Evolutionary conservation across 78 protist species (phyloP).

Genomic region (Capsaspora owczarzaki): DNA sequence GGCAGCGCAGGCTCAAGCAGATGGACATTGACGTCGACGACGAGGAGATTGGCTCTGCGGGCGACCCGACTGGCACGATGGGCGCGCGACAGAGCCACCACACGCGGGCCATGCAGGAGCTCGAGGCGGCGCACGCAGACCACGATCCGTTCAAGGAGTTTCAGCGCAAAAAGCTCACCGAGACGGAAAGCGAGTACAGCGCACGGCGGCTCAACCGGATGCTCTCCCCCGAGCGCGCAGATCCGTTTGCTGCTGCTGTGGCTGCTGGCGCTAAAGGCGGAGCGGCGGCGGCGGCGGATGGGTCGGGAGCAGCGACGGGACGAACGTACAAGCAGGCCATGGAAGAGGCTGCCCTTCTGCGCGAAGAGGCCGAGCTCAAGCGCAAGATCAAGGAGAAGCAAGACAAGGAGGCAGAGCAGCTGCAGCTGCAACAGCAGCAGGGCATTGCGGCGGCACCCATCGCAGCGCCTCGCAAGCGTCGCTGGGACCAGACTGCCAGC

Average conservation of each 20-base stretch:
- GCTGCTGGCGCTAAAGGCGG: not conserved
- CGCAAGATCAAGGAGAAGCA: not conserved
- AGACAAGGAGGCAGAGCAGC: not conserved
- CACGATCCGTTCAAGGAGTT: too few species aligned
- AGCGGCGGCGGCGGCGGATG: not conserved
- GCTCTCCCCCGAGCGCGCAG: slow-evolving; percentile 55
- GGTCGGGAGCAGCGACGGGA: not conserved
- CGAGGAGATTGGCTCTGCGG: too few species aligned
- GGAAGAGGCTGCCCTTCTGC: not conserved
- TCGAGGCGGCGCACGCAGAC: too few species aligned
- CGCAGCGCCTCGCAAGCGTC: not conserved
- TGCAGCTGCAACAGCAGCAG: not conserved
- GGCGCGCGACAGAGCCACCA: too few species aligned
- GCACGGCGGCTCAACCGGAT: slow-evolving; percentile 37
- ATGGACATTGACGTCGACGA: too few species aligned
- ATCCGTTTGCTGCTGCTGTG: slow-evolving; percentile 42
- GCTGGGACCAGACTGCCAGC: not conserved
- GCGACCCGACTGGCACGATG: too few species aligned
- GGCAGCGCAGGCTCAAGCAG: too few species aligned
- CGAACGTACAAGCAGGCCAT: slow-evolving; percentile 21
- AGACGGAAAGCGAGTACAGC: slow-evolving; percentile 46
- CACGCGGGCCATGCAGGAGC: too few species aligned
- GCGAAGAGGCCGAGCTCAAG: not conserved
- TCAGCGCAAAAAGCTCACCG: slow-evolving; percentile 10
- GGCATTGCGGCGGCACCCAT: not conserved